These are phyloP conservation scores for Alternaria sp. DNA, from an alignment of 2,329 filamentous ascomycete genomes.

Conservation along the genomic window DNA sequence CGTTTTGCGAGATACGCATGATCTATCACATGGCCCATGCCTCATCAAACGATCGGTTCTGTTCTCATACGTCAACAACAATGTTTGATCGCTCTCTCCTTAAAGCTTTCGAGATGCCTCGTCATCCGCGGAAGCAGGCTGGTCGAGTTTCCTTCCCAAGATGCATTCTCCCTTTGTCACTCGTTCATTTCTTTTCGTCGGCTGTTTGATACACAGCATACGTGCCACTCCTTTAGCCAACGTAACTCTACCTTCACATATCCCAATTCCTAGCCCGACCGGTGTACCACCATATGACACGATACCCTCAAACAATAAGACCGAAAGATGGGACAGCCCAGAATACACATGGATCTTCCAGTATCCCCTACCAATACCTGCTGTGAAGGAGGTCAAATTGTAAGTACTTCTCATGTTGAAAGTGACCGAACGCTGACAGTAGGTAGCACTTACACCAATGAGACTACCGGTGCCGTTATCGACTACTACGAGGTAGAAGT, in stretches of 20 bases:
- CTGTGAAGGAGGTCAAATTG: conserved; percentile 52
- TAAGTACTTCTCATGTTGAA: conserved; percentile 30
- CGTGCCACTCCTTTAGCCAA: conserved; percentile 8
- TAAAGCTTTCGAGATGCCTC: conserved; percentile 1
- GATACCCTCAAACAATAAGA: conserved; percentile 1
- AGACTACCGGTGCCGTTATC: conserved; percentile 45
- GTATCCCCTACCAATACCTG: conserved; percentile 54
- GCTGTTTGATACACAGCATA: neutral
- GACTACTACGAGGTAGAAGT: conserved; percentile 58
- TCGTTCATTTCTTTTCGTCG: conserved; percentile 8
- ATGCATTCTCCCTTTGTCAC: conserved; percentile 11
- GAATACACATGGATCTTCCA: conserved; percentile 50
- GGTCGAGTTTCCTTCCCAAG: neutral
- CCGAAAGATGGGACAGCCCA: conserved; percentile 40
- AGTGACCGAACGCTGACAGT: conserved; percentile 20
- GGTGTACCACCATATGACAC: conserved; percentile 5
- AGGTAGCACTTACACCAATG: conserved; percentile 43
- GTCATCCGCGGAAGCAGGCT: neutral
- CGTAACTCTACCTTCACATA: conserved; percentile 1
- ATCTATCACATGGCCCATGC: conserved; percentile 8
- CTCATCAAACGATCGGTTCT: conserved; percentile 1
- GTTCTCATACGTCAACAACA: neutral
- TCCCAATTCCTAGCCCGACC: neutral
- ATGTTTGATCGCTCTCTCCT: neutral
- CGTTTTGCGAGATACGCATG: neutral